These are phyloP conservation scores for Nepenthes gracilis DNA, from an alignment of 148 eudicot species.

Conservation along the genomic window DNA sequence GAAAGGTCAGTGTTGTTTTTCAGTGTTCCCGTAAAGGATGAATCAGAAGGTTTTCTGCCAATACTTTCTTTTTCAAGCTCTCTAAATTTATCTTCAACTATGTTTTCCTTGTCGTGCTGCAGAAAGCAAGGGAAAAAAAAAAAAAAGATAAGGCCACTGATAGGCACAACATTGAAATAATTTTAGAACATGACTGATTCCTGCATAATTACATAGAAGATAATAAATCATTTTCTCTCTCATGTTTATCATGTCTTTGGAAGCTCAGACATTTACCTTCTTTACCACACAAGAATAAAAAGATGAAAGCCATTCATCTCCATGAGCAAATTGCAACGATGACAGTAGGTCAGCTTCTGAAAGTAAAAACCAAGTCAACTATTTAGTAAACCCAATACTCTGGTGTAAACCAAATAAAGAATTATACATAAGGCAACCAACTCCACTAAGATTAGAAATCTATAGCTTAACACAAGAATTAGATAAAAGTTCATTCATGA, in stretches of 20 bases:
- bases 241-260: background rate
- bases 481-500: too few species aligned
- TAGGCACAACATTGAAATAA: background rate
- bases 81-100: slow-evolving; percentile 70
- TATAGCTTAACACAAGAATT: too few species aligned
- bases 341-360: slow-evolving; percentile 64
- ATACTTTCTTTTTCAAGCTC: slow-evolving; percentile 60
- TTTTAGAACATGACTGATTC: background rate
- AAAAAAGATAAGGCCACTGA: background rate
- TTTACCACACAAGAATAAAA: slow-evolving; percentile 81
- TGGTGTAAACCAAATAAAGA: background rate
- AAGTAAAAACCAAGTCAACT: slow-evolving; percentile 12
- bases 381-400: background rate
- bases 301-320: slow-evolving; percentile 86
- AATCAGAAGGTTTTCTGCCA: slow-evolving; percentile 29
- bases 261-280: slow-evolving; percentile 44
- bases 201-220: background rate
- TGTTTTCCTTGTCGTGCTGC: slow-evolving; percentile 83
- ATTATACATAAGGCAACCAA: background rate
- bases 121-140: slow-evolving; percentile 11
- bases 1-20: slow-evolving; percentile 86
- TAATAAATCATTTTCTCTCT: background rate
- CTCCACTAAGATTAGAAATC: too few species aligned
- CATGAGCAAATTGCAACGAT: slow-evolving; percentile 58
- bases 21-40: slow-evolving; percentile 45